Base-by-base conservation (phyloP, 2,329 filamentous ascomycete genomes). In the Bipolaris cookei region DNA sequence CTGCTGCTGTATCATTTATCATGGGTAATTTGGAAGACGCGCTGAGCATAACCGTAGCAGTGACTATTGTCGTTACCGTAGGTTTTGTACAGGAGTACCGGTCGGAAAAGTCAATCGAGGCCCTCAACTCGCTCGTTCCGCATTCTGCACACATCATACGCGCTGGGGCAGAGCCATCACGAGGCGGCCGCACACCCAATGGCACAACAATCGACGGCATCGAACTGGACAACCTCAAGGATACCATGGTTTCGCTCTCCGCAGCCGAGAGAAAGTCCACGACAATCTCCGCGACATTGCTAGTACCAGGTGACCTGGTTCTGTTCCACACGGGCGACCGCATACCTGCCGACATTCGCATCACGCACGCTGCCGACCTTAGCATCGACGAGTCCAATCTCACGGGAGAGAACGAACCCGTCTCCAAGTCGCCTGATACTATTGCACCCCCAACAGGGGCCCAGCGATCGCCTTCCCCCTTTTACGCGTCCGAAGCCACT, bases 71-170 rank as follows among this genome's bases (percentile, higher is more conserved):
- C 5, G 93, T 99, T 21, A 90, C 90, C 0, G 95, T 99, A 39
- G 95, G 94, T 1, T 99, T 99, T 68, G 87, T 98, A 50, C 95
- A 99, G 75, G 95, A 99, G 78, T 99, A 99, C 76, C 85, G 95
- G 57, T 98, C 95, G 6, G 95, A 99, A 75, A 96, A 99, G 78
- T 98, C 94, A 2, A 87, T 99, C 64, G 95, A 99, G 77, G 95
- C 95, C 18, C 81, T 99, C 66, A 97, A 90, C 72, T 91, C 95
- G 68, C 81, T 99, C 23, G 94, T 99, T 0, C 96, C 95, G 25
- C 96, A 98, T 75, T 92, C 93, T 74, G 95, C 96, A 28, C 93
- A 99, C 78, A 82, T 98, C n/a, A 91, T 99, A 58, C 88, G 96
- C 60, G 70, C 68, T 18, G 69, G 62, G 3, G 59, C 58, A 4